phyloP scores from a whole-genome alignment of 2,329 filamentous ascomycete species.

The Ophiosphaerella herpotricha region DNA sequence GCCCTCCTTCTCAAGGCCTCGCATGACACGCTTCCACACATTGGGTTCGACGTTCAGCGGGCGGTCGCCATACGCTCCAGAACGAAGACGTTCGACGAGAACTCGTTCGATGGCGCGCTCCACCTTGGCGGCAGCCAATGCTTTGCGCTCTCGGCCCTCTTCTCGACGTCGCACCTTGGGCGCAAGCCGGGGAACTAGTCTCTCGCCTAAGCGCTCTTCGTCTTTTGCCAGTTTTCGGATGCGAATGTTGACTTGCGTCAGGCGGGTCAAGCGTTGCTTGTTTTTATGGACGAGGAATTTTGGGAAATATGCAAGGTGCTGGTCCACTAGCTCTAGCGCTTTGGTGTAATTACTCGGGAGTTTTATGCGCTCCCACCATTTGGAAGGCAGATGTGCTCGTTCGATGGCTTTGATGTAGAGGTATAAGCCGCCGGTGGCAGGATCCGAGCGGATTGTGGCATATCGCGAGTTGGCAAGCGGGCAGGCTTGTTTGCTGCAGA shows the following conservation, averaged over 20 bases:
- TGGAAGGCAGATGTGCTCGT: slow-evolving; percentile 76
- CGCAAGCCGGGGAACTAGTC: slow-evolving; percentile 82
- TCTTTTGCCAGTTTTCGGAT: slow-evolving; percentile 80
- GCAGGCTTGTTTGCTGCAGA: slow-evolving; percentile 65
- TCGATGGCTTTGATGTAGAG: slow-evolving; percentile 89
- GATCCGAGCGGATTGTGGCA: slow-evolving; percentile 85
- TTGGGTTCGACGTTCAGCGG: slow-evolving; percentile 93
- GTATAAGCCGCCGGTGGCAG: slow-evolving; percentile 80
- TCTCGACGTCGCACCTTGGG: slow-evolving; percentile 74
- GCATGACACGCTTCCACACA: slow-evolving; percentile 97
- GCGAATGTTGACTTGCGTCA: slow-evolving; percentile 87
- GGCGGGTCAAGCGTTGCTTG: slow-evolving; percentile 89
- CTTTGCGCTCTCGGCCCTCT: slow-evolving; percentile 55
- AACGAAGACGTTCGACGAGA: slow-evolving; percentile 85
- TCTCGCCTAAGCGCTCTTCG: slow-evolving; percentile 87
- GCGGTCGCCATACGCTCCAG: slow-evolving; percentile 91
- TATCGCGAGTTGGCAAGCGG: slow-evolving; percentile 91
- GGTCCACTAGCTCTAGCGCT: slow-evolving; percentile 76
- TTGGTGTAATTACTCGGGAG: slow-evolving; percentile 88
- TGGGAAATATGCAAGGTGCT: slow-evolving; percentile 76
- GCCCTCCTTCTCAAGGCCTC: slow-evolving; percentile 84
- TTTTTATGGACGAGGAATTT: slow-evolving; percentile 93
- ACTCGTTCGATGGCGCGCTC: slow-evolving; percentile 95
- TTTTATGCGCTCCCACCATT: slow-evolving; percentile 93
- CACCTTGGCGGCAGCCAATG: slow-evolving; percentile 74